These are phyloP conservation scores for Piper betle DNA, from an alignment of 164 flowering plant species.

Conservation along the genomic window DNA sequence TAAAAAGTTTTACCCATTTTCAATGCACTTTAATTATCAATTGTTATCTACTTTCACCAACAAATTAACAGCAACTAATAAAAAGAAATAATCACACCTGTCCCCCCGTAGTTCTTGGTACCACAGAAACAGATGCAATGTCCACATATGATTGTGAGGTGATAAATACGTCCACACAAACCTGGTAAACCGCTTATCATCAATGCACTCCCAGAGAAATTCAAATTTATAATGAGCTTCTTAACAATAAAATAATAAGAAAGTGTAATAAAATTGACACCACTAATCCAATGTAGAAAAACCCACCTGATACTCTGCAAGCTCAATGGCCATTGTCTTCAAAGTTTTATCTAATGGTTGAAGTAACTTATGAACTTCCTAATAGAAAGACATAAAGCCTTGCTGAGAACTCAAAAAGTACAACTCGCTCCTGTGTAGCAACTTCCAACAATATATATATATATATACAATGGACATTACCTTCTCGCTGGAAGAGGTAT, in stretches of 20 bases:
- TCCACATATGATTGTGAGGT: conserved; percentile 85
- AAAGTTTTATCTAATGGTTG: conserved; percentile 89
- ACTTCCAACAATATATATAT: neutral
- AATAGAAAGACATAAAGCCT: conserved; percentile 3
- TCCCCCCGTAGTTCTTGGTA: conserved; percentile 96
- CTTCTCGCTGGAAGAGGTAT: conserved; percentile 79
- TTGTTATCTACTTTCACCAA: neutral
- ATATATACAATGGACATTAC: conserved; percentile 18
- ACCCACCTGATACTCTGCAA: conserved; percentile 93
- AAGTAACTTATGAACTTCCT: conserved; percentile 89
- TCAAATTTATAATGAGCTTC: neutral
- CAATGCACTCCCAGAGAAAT: neutral
- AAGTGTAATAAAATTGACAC: neutral
- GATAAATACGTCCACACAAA: conserved; percentile 81
- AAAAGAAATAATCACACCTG: conserved; percentile 39
- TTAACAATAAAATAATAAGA: neutral
- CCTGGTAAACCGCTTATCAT: conserved; percentile 30
- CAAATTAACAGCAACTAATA: neutral
- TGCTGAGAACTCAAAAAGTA: neutral
- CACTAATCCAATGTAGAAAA: neutral
- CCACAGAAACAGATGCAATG: conserved; percentile 84
- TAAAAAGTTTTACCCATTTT: too few species aligned
- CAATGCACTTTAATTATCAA: too few species aligned
- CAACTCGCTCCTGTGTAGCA: neutral
- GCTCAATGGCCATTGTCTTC: conserved; percentile 88